Base-by-base conservation (phyloP, 805 yeast genomes). In the Lachancea sp. region DNA sequence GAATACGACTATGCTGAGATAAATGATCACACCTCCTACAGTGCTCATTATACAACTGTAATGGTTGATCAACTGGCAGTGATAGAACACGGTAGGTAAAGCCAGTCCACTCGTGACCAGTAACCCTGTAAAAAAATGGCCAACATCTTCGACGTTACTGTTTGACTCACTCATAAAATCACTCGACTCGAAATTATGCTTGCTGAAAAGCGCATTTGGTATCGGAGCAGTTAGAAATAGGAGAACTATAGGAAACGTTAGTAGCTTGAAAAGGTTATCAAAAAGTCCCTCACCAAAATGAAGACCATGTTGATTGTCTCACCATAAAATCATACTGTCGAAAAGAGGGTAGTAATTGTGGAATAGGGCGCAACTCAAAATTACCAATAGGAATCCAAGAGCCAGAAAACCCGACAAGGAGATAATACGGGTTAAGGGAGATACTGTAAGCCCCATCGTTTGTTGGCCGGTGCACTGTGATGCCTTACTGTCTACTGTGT, bases 341-440 rank as follows among this genome's bases (percentile, higher is more conserved):
- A 81, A 72, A 43, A 90, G 71, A 26, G 98, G 97, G 54, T 82
- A 78, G 94, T 96, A 92, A 61, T 87, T 88, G 35, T 85, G 83
- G 66, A 77, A 86, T 9, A 92, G 70, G 2, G 92, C 90, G 38
- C 95, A 88, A 34, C 96, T 87, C 24, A 92, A 69, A 19, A 90
- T 84, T 32, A 89, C 87, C 48, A 92, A 69, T 25, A 92, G 74
- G 54, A 90, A 90, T 5, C 98, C 98, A 49, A 87, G 72, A 1
- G 97, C 92, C 22, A 90, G 71, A 34, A 89, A 56, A 3, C 63
- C 65, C 8, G 63, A 57, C n/a, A 60, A 48, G 9, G 59, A 60
- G 8, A 60, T 60, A 34, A 60, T 60, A 34, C 57, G 58, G 3
- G 63, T 60, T 20, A 60, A 40, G 32, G 65, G 65, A 5, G 65